Evolutionary conservation across 768 basidiomycete species (phyloP).

Genomic region (Naganishia randhawae): DNA sequence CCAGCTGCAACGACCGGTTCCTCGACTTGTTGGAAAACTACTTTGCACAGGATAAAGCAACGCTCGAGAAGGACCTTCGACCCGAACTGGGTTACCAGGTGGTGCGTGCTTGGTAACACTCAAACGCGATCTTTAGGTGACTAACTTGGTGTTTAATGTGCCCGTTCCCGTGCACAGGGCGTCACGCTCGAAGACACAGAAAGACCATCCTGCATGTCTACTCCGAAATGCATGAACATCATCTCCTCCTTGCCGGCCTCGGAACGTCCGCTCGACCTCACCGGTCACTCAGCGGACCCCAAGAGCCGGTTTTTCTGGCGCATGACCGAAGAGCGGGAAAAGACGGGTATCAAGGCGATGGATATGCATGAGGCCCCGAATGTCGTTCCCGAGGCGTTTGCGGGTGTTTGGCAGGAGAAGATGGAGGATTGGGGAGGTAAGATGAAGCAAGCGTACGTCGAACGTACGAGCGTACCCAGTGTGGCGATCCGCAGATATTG

Average conservation of each 20-base stretch:
- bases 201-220: slow-evolving; percentile 59
- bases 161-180: slow-evolving; percentile 54
- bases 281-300: slow-evolving; percentile 67
- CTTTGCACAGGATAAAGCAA: slow-evolving; percentile 66
- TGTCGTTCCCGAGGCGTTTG: slow-evolving; percentile 68
- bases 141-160: too few species aligned
- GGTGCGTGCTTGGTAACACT: slow-evolving; percentile 33
- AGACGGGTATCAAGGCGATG: neutral
- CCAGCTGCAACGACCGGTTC: slow-evolving; percentile 74
- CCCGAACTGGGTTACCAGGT: slow-evolving; percentile 64
- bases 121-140: too few species aligned
- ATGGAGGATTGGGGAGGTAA: slow-evolving; percentile 83
- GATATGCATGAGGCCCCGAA: slow-evolving; percentile 63
- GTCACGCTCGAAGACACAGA: slow-evolving; percentile 96
- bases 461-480: neutral
- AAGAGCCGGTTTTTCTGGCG: slow-evolving; percentile 67
- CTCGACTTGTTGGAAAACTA: slow-evolving; percentile 91
- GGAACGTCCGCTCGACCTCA: slow-evolving; percentile 75
- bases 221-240: slow-evolving; percentile 74
- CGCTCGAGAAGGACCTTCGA: slow-evolving; percentile 70
- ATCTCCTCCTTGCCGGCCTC: slow-evolving; percentile 70
- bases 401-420: slow-evolving; percentile 62
- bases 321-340: slow-evolving; percentile 21
- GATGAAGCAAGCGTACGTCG: slow-evolving; percentile 78
- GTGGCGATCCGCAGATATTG: too few species aligned